Base-by-base conservation (phyloP, 2,329 filamentous ascomycete species). In the Phialocephala subalpina region DNA sequence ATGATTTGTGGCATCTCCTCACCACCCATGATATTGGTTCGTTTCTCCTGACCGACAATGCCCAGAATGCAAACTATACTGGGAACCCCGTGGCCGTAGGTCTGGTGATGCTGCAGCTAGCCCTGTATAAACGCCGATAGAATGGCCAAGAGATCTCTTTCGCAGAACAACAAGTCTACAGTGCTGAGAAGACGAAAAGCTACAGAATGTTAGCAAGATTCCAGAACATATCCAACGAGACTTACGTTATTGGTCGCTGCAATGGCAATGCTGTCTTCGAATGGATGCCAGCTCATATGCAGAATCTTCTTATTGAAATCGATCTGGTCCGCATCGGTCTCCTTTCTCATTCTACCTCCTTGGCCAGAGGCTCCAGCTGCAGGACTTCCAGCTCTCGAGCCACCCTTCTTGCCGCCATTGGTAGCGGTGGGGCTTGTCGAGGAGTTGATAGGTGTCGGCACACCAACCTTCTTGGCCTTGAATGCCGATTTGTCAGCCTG, bases 271-370 rank as follows among this genome's bases (percentile, higher is more conserved):
- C 95, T 98, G 82, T 99, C 95, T 82, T 99, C 96, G 76, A 97
- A 97, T 58, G 96, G 96, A 89, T 99, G 96, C 96, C 96, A 99
- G 82, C 95, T 98, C 96, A 99, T 99, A 80, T 99, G 96, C 78
- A 99, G 80, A 75, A 99, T 99, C 88, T 99, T 99, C 88, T 98
- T 99, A 87, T 98, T 98, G 82, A 98, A 99, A 81, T 99, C 96
- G 80, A 98, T 98, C 83, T 98, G 95, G 80, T 99, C 95, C 65
- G 96, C 96, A 80, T 99, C 96, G 61, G 96, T 99, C 84, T 99
- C 96, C 83, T 97, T 98, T 77, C 94, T 91, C 96, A 99, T 98
- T 74, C 96, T 88, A 78, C 96, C 93, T 64, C 93, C 94, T 76
- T 94, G 92, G 53, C 91, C 91, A 62, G 86, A 84, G 55, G 87